Evolutionary conservation across 2,329 filamentous ascomycete genomes (phyloP).

Genomic region (Verticillium zaregamsianum): DNA sequence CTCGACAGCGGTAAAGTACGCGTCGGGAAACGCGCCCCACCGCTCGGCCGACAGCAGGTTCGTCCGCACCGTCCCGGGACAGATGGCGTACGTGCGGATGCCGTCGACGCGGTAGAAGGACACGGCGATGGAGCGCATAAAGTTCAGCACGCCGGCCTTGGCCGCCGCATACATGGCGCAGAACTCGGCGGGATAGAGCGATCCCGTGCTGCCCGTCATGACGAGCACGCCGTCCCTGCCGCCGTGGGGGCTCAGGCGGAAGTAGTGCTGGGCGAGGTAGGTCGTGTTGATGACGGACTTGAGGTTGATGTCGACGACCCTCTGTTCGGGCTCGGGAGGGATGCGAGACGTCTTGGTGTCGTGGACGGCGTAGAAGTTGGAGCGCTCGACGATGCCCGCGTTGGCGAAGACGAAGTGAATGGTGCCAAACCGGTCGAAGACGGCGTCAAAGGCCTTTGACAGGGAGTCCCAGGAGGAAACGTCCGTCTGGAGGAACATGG

Average conservation of each 20-base stretch:
- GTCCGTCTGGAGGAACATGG: conserved; percentile 9
- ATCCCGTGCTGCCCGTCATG: conserved; percentile 25
- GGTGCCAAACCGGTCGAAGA: conserved; percentile 25
- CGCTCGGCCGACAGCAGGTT: conserved; percentile 21
- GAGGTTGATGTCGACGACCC: conserved; percentile 19
- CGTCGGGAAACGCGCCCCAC: conserved; percentile 23
- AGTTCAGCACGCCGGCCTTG: conserved; percentile 26
- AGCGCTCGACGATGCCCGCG: conserved; percentile 38
- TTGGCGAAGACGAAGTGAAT: conserved; percentile 46
- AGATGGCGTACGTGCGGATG: conserved; percentile 26
- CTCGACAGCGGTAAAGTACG: conserved; percentile 22
- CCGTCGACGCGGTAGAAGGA: conserved; percentile 17
- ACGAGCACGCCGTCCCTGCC: conserved; percentile 18
- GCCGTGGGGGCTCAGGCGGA: conserved; percentile 21
- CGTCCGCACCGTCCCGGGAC: conserved; percentile 25
- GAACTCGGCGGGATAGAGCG: conserved; percentile 20
- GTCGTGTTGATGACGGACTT: conserved; percentile 31
- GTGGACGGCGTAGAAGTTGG: conserved; percentile 28
- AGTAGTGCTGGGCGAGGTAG: conserved; percentile 31
- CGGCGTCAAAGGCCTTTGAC: conserved; percentile 27
- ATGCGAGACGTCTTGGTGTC: neutral
- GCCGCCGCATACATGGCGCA: conserved; percentile 26
- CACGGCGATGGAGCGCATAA: conserved; percentile 25
- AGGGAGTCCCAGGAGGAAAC: conserved; percentile 13
- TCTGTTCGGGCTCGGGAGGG: conserved; percentile 19